A percentile compares a stretch with the other conserved stretches of the same genome.
phyloP scores from a whole-genome alignment of 2,329 filamentous ascomycete species.

The Rhinocladiella similis region DNA sequence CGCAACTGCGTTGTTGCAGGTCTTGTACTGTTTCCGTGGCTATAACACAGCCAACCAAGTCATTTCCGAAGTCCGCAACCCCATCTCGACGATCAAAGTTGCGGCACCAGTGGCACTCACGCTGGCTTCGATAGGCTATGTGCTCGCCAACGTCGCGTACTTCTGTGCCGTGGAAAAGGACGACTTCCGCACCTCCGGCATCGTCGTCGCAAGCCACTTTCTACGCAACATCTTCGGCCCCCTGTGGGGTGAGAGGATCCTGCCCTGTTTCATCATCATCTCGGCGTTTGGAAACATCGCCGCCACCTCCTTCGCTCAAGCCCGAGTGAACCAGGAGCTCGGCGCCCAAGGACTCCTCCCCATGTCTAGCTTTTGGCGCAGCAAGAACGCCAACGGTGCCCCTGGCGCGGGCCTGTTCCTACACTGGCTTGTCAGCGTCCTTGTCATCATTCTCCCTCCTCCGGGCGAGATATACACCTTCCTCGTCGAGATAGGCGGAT shows the following conservation, averaged over 20 bases:
- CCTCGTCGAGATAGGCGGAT: conserved; percentile 37
- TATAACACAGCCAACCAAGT: conserved; percentile 59
- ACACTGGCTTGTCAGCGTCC: conserved; percentile 64
- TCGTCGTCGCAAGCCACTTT: conserved; percentile 57
- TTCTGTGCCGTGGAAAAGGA: conserved; percentile 59
- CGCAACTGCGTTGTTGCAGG: conserved; percentile 46
- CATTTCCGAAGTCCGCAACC: conserved; percentile 58
- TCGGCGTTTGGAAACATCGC: conserved; percentile 59
- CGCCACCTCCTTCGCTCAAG: conserved; percentile 56
- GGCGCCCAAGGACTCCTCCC: conserved; percentile 69
- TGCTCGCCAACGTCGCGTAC: conserved; percentile 60
- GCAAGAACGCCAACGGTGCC: conserved; percentile 65
- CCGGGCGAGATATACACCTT: conserved; percentile 70
- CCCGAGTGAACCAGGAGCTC: conserved; percentile 61
- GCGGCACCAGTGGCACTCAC: conserved; percentile 56
- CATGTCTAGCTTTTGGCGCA: conserved; percentile 66
- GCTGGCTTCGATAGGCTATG: conserved; percentile 56
- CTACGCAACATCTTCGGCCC: conserved; percentile 57
- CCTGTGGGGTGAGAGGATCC: conserved; percentile 41
- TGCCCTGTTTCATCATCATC: conserved; percentile 51
- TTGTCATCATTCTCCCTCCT: conserved; percentile 65
- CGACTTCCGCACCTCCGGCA: conserved; percentile 55
- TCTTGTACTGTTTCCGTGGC: conserved; percentile 57
- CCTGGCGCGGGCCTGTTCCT: conserved; percentile 62
- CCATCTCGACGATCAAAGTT: conserved; percentile 56